phyloP scores from a whole-genome alignment of 768 basidiomycete species.

The Phanerochaete sordida region DNA sequence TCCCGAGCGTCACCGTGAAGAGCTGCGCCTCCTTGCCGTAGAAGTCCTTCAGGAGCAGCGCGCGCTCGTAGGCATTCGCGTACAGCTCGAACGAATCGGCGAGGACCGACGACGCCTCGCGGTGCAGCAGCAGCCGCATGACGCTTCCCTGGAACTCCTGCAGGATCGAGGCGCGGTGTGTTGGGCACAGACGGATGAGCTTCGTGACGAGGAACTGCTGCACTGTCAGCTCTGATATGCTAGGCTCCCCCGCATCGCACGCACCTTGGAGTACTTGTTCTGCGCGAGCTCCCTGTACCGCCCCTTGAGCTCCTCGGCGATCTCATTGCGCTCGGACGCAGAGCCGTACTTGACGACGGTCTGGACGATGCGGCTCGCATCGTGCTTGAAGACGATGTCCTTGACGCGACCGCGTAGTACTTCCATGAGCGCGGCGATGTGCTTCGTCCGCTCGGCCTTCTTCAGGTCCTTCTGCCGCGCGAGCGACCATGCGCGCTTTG shows the following conservation, averaged over 20 bases:
- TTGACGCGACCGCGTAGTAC: slow-evolving; percentile 78
- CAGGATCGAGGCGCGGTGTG: slow-evolving; percentile 73
- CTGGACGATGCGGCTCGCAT: slow-evolving; percentile 84
- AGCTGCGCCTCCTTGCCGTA: slow-evolving; percentile 86
- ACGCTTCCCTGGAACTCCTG: slow-evolving; percentile 76
- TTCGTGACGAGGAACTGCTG: slow-evolving; percentile 76
- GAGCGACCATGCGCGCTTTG: slow-evolving; percentile 75
- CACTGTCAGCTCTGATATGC: not conserved
- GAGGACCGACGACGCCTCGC: slow-evolving; percentile 78
- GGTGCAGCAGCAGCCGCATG: slow-evolving; percentile 75
- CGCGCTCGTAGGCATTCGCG: slow-evolving; percentile 79
- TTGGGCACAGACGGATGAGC: slow-evolving; percentile 70
- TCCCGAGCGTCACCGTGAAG: slow-evolving; percentile 53
- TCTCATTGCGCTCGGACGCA: slow-evolving; percentile 68
- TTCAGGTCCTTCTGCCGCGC: slow-evolving; percentile 71
- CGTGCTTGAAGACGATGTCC: slow-evolving; percentile 88
- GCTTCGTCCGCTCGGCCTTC: slow-evolving; percentile 67
- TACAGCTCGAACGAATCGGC: slow-evolving; percentile 90
- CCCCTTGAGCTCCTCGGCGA: slow-evolving; percentile 82
- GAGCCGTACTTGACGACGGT: slow-evolving; percentile 80
- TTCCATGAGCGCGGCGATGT: slow-evolving; percentile 70
- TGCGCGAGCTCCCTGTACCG: slow-evolving; percentile 74
- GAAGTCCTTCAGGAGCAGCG: slow-evolving; percentile 78
- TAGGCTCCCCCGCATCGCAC: too few species aligned
- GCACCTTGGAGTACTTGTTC: slow-evolving; percentile 88